A percentile compares a stretch with the other conserved stretches of the same genome.
Evolutionary conservation across 2,329 filamentous ascomycete genomes (phyloP).

Genomic region (Fusarium sp.): DNA sequence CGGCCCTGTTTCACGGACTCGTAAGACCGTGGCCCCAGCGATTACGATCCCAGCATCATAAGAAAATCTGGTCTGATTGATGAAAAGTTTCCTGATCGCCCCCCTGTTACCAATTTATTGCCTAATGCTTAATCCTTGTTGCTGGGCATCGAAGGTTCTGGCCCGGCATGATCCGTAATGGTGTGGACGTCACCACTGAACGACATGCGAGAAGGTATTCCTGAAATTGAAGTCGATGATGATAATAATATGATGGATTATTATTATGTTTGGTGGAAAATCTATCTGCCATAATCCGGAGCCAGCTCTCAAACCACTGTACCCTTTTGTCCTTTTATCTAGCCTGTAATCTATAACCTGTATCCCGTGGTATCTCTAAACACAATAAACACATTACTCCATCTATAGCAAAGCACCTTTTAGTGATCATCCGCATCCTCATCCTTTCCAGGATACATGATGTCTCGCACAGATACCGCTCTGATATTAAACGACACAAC

Average conservation of each 20-base stretch:
- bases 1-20: slow-evolving; percentile 33
- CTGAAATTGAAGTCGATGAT: rapidly evolving
- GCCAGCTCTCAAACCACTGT: neutral
- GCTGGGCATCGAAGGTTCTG: slow-evolving; percentile 8
- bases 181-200: neutral
- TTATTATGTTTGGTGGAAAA: neutral
- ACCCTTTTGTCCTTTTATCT: slow-evolving; percentile 11
- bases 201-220: neutral
- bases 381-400: slow-evolving; percentile 16
- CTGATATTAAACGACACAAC: slow-evolving; percentile 58
- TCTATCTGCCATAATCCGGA: neutral
- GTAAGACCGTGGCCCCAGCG: slow-evolving; percentile 25
- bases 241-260: neutral
- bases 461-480: slow-evolving; percentile 64
- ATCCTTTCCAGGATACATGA: slow-evolving; percentile 67
- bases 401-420: neutral
- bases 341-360: slow-evolving; percentile 5
- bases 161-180: neutral
- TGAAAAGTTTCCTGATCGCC: neutral
- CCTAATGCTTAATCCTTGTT: slow-evolving; percentile 5
- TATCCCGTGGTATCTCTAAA: slow-evolving; percentile 32
- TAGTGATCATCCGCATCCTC: slow-evolving; percentile 65
- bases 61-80: slow-evolving; percentile 12
- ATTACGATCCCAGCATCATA: slow-evolving; percentile 17
- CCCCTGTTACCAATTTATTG: neutral